phyloP scores from a whole-genome alignment of 306 rosid genomes.

The Cicer pinnatifidum region DNA sequence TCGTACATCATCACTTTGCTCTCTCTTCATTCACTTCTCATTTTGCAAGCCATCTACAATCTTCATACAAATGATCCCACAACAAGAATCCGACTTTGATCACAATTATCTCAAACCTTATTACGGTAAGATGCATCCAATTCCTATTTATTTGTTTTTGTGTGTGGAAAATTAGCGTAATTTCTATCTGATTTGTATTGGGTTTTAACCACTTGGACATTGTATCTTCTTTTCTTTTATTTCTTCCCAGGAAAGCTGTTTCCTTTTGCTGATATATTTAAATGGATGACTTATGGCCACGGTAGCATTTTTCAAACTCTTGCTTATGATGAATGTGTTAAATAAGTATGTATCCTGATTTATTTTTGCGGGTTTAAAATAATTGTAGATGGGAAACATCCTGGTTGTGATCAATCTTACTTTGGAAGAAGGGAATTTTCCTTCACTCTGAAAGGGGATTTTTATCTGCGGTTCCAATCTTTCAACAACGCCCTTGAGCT shows the following conservation, averaged over 20 bases:
- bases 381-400: slow-evolving; percentile 90
- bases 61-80: neutral
- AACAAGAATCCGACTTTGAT: slow-evolving; percentile 37
- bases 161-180: neutral
- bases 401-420: slow-evolving; percentile 76
- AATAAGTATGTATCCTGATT: neutral
- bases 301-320: slow-evolving; percentile 51
- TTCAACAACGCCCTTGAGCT: slow-evolving; percentile 65
- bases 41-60: neutral
- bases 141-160: neutral
- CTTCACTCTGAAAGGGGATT: slow-evolving; percentile 71
- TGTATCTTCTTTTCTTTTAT: neutral
- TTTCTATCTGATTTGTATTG: neutral
- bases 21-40: neutral
- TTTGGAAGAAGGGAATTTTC: slow-evolving; percentile 84
- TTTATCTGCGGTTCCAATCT: slow-evolving; percentile 76
- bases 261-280: slow-evolving; percentile 72
- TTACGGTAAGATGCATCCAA: slow-evolving; percentile 54
- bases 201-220: neutral
- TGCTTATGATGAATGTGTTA: neutral
- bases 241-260: slow-evolving; percentile 70
- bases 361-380: slow-evolving; percentile 23
- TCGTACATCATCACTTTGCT: neutral
- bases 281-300: slow-evolving; percentile 86
- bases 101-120: slow-evolving; percentile 54